phyloP scores from a whole-genome alignment of 2,329 filamentous ascomycete species.

The Aspergillus jensenii region DNA sequence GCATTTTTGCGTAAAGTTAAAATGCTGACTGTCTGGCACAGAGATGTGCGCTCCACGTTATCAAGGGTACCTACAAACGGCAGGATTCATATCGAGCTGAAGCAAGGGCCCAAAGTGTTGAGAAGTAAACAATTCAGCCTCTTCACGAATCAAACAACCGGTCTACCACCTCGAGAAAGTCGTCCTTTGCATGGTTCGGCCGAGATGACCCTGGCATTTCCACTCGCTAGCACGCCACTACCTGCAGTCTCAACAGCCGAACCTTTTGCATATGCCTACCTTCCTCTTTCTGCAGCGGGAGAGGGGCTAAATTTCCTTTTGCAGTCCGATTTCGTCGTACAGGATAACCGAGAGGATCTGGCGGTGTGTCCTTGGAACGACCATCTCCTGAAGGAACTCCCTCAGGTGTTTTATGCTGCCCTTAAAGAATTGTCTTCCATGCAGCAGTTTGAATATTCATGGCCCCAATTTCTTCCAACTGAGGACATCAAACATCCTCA shows the following conservation, averaged over 20 bases:
- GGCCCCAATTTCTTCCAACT: neutral
- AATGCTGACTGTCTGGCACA: neutral
- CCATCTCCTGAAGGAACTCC: neutral
- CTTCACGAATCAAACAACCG: neutral
- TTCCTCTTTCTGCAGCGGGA: neutral
- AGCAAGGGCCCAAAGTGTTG: neutral
- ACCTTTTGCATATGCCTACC: neutral
- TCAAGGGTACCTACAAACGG: neutral
- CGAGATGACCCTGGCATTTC: conserved; percentile 4
- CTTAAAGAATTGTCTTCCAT: neutral
- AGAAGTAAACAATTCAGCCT: neutral
- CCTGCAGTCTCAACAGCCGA: neutral
- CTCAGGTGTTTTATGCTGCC: neutral
- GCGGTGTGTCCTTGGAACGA: neutral
- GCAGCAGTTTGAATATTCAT: neutral
- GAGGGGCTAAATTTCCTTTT: neutral
- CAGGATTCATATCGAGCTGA: too few relatives aligned
- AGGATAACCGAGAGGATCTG: neutral
- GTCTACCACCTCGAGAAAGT: neutral
- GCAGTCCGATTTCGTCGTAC: neutral
- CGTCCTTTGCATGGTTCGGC: neutral
- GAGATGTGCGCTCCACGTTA: too few relatives aligned
- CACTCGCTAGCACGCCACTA: neutral
- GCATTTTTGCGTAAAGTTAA: neutral
- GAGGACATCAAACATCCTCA: neutral